A percentile compares a stretch with the other conserved stretches of the same genome.
These are phyloP conservation scores for Xerocomus brunneocitrinus DNA, from an alignment of 768 basidiomycete species.

Conservation along the genomic window DNA sequence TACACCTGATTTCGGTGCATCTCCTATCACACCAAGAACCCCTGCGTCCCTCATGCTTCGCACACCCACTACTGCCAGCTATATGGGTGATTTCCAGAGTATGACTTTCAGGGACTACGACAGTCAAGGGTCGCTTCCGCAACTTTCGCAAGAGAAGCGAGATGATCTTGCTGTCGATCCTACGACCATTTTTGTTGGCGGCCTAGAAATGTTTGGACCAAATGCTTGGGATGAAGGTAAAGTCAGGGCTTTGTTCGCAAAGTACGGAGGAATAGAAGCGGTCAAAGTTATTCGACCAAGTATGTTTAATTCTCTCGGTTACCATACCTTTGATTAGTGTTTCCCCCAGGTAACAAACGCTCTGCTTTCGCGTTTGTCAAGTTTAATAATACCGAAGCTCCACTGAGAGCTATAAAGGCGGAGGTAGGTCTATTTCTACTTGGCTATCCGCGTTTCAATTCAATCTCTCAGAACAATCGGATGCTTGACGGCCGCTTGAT, in stretches of 20 bases:
- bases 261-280: constrained; percentile 60
- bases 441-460: constrained; percentile 1
- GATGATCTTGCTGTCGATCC: constrained; percentile 53
- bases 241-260: constrained; percentile 53
- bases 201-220: constrained; percentile 60
- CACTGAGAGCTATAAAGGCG: constrained; percentile 61
- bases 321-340: not conserved
- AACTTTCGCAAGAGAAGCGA: constrained; percentile 21
- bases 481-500: constrained; percentile 65
- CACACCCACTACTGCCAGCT: constrained; percentile 43
- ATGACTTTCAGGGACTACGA: constrained; percentile 23
- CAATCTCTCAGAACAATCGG: constrained; percentile 58
- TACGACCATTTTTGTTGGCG: constrained; percentile 71
- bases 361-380: constrained; percentile 79
- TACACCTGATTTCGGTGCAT: constrained; percentile 44
- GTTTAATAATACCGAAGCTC: constrained; percentile 57
- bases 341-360: constrained; percentile 48
- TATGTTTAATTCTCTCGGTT: constrained; percentile 32
- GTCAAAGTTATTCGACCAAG: constrained; percentile 65
- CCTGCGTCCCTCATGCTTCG: constrained; percentile 44
- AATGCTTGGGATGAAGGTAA: constrained; percentile 67
- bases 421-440: constrained; percentile 42
- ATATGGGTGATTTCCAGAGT: constrained; percentile 32
- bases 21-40: constrained; percentile 49
- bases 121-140: constrained; percentile 16